A percentile compares a stretch with the other conserved stretches of the same genome.
Evolutionary conservation across 2,329 filamentous ascomycete genomes (phyloP).

Genomic region (Talaromyces sp.): DNA sequence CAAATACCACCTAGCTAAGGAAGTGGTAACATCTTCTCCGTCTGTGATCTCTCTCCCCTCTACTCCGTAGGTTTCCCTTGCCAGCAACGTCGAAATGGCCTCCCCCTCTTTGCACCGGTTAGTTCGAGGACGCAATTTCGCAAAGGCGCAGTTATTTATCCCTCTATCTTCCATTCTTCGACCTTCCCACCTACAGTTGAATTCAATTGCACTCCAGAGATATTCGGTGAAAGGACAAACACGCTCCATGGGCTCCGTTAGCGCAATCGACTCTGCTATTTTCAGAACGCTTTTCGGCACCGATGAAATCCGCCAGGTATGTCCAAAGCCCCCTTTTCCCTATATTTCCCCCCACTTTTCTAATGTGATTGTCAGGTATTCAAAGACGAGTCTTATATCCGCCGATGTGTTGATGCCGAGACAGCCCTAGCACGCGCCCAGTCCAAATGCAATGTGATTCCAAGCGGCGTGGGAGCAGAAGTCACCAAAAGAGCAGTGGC

Average conservation of each 20-base stretch:
- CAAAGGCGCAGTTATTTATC: background rate
- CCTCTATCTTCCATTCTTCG: background rate
- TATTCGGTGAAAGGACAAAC: background rate
- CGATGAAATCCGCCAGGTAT: slow-evolving; percentile 42
- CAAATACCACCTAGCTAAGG: no score
- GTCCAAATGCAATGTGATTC: slow-evolving; percentile 45
- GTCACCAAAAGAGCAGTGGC: slow-evolving; percentile 33
- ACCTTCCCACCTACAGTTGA: background rate
- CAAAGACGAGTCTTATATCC: slow-evolving; percentile 47
- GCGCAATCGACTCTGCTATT: slow-evolving; percentile 45
- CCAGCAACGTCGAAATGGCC: background rate
- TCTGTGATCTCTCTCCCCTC: background rate
- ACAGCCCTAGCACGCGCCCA: slow-evolving; percentile 50
- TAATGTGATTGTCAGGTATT: slow-evolving; percentile 34
- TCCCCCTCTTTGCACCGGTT: background rate
- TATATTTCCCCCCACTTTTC: background rate
- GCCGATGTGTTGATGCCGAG: slow-evolving; percentile 48
- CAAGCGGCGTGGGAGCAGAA: slow-evolving; percentile 29
- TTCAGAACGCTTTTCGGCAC: slow-evolving; percentile 51
- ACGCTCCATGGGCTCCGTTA: slow-evolving; percentile 38
- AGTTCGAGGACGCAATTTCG: background rate
- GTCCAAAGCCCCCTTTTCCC: background rate
- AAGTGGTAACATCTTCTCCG: no score
- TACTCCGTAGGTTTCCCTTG: background rate
- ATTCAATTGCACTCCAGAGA: background rate